Conservation (phyloP, 495 filamentous ascomycete genomes). For the Ascobolus immersus region DNA sequence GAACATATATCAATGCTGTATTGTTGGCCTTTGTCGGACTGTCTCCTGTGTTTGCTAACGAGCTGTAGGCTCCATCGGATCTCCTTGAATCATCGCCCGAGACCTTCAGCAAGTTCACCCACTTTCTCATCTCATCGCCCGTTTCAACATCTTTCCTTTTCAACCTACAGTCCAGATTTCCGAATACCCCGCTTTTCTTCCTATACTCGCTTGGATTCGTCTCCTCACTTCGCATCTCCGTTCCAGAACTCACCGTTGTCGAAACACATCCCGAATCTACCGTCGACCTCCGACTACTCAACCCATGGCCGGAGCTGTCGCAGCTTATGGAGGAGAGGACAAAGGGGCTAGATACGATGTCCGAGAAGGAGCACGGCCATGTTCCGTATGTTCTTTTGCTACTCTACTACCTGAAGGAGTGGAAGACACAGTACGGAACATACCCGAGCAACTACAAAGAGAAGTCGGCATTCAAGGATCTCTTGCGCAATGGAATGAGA, state of each 20-base stretch:
- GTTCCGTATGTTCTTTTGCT: constrained; percentile 70
- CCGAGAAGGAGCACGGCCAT: constrained; percentile 71
- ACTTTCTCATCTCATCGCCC: not conserved
- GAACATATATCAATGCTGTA: constrained; percentile 29
- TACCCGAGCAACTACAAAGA: constrained; percentile 55
- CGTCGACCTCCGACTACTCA: constrained; percentile 61
- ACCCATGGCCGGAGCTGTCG: constrained; percentile 65
- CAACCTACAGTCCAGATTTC: constrained; percentile 12
- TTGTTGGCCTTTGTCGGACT: constrained; percentile 9
- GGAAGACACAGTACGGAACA: constrained; percentile 49
- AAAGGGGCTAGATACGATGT: constrained; percentile 38
- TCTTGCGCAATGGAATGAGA: constrained; percentile 40
- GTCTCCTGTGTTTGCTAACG: not conserved
- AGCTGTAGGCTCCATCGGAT: not conserved
- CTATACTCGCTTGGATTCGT: constrained; percentile 77
- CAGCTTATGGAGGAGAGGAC: constrained; percentile 37
- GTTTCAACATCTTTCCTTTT: constrained; percentile 9
- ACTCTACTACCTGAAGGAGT: constrained; percentile 61
- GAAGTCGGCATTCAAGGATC: constrained; percentile 53
- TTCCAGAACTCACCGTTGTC: constrained; percentile 51
- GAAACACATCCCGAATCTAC: constrained; percentile 87
- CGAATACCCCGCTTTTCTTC: constrained; percentile 39
- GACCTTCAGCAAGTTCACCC: too few relatives aligned
- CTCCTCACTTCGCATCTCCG: constrained; percentile 29
- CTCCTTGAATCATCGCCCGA: too few relatives aligned